Evolutionary conservation across 2,329 filamentous ascomycete genomes (phyloP).

Genomic region (Fusarium torulosum): DNA sequence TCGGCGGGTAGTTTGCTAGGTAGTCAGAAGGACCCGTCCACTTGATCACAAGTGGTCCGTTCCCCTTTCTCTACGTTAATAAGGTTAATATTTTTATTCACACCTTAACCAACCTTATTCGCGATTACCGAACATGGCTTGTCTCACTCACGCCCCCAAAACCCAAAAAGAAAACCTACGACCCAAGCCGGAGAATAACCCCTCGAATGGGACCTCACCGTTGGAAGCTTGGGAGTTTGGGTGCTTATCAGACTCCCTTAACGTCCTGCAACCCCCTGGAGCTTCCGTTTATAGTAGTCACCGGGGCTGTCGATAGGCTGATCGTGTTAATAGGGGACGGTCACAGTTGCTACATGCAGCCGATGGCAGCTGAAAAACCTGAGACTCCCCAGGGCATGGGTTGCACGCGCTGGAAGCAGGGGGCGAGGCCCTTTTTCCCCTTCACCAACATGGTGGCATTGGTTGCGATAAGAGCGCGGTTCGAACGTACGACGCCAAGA

Average conservation of each 20-base stretch:
- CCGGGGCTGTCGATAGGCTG: slow-evolving; percentile 1
- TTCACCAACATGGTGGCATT: not conserved
- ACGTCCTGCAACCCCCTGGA: not conserved
- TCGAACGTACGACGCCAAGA: slow-evolving; percentile 30
- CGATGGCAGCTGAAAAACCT: slow-evolving; percentile 4
- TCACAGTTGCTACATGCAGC: slow-evolving; percentile 12
- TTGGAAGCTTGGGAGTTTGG: too few species aligned
- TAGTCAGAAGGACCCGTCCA: not conserved
- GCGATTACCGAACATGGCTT: slow-evolving; percentile 32
- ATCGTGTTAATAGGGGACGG: slow-evolving; percentile 9
- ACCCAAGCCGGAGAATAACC: not conserved
- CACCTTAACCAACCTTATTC: slow-evolving; percentile 23
- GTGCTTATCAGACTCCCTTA: too few species aligned
- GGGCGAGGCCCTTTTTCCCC: too few species aligned
- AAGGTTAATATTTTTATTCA: not conserved
- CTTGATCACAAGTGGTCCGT: not conserved
- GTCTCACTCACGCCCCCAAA: slow-evolving; percentile 12
- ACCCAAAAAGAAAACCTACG: too few species aligned
- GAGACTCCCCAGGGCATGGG: slow-evolving; percentile 2
- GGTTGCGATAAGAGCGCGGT: slow-evolving; percentile 2
- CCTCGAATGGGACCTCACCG: slow-evolving; percentile 23
- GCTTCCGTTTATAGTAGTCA: slow-evolving; percentile 10
- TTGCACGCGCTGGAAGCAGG: not conserved
- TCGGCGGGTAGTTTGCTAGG: too few species aligned
- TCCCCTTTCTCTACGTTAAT: slow-evolving; percentile 22